These are phyloP conservation scores for Sicyos baderoa DNA, from an alignment of 306 rosid species.

Conservation along the genomic window DNA sequence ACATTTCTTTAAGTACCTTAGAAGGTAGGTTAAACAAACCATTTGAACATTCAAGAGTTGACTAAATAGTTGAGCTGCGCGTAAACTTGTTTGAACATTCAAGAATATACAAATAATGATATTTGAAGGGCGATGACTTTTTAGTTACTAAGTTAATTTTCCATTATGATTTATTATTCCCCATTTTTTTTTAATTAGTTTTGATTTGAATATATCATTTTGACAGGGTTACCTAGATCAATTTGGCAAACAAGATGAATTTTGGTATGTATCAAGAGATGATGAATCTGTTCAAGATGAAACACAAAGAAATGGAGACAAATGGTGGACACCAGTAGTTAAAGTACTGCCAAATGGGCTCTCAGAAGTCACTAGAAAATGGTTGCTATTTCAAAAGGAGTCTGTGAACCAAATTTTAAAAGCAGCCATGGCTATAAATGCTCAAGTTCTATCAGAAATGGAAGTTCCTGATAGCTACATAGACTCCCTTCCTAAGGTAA, in stretches of 20 bases:
- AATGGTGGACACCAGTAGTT: conserved; percentile 86
- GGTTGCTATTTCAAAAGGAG: conserved; percentile 60
- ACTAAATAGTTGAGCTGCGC: no score
- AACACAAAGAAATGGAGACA: conserved; percentile 49
- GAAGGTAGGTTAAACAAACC: no score
- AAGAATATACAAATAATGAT: no score
- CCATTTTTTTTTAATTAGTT: no score
- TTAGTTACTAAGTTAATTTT: no score
- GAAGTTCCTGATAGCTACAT: conserved; percentile 76
- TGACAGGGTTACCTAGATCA: conserved; percentile 56
- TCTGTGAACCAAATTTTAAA: conserved; percentile 67
- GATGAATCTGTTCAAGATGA: conserved; percentile 35
- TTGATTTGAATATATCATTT: conserved; percentile 24
- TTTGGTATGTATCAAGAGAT: conserved; percentile 60
- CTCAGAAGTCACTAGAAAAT: conserved; percentile 53
- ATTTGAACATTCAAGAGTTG: no score
- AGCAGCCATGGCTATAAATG: conserved; percentile 97
- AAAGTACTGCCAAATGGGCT: conserved; percentile 62
- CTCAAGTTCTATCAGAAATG: conserved; percentile 74
- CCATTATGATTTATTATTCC: no score
- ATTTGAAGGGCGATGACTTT: no score
- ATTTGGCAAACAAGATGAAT: conserved; percentile 56
- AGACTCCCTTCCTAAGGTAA: conserved; percentile 83
- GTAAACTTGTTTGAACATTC: no score
- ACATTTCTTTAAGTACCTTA: no score